Evolutionary conservation across 306 rosid species (phyloP).

Genomic region (Dryas alaskensis): DNA sequence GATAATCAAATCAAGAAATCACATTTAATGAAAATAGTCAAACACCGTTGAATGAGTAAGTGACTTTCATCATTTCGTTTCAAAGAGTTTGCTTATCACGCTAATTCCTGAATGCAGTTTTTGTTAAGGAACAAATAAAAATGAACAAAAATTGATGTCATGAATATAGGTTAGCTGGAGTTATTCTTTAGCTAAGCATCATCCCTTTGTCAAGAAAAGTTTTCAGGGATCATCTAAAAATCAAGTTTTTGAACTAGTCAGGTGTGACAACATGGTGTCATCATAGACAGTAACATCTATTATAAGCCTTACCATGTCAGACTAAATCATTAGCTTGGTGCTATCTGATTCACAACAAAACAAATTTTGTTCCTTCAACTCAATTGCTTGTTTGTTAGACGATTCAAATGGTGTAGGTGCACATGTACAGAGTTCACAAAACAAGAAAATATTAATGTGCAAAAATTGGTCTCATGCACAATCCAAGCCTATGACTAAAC

Average conservation of each 20-base stretch:
- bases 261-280: no score
- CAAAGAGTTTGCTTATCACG: background rate
- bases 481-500: background rate
- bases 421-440: background rate
- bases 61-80: background rate
- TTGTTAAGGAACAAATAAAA: background rate
- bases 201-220: background rate
- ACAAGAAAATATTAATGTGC: no score
- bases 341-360: background rate
- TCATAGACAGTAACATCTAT: background rate
- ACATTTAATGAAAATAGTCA: conserved; percentile 5
- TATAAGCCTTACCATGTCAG: background rate
- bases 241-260: background rate
- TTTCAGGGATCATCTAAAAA: background rate
- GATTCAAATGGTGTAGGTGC: conserved; percentile 1
- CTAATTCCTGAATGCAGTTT: background rate
- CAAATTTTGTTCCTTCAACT: background rate
- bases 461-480: no score
- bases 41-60: background rate
- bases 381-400: background rate
- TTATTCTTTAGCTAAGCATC: background rate
- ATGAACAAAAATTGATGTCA: background rate
- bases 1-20: conserved; percentile 25
- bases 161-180: background rate
- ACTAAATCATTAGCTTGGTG: background rate